These are phyloP conservation scores for Straminergon stramineum DNA, from an alignment of 225 moss, liverwort and hornwort species.

Conservation along the genomic window DNA sequence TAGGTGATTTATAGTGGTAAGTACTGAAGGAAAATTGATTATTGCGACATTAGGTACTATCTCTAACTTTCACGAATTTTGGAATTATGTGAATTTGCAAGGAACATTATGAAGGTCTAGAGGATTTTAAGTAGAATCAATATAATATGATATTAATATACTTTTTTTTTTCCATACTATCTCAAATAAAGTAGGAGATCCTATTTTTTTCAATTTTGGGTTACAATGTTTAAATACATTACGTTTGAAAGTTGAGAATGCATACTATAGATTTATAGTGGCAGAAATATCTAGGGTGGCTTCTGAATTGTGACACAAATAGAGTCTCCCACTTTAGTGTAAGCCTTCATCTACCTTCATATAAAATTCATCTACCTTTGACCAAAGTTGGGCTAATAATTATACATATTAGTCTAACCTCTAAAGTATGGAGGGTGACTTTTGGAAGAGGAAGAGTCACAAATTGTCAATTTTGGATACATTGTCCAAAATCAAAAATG, in stretches of 20 bases:
- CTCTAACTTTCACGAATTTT: background rate
- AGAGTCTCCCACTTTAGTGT: background rate
- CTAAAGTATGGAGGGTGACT: accelerated
- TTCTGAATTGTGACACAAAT: too few species aligned
- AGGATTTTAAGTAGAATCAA: background rate
- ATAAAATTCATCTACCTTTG: background rate
- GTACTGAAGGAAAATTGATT: background rate
- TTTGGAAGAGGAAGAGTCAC: accelerated
- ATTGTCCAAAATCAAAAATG: background rate
- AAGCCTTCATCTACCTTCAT: background rate
- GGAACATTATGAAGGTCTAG: background rate
- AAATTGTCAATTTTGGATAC: background rate
- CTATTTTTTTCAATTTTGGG: background rate
- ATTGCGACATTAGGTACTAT: background rate
- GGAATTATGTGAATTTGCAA: too few species aligned
- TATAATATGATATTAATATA: background rate
- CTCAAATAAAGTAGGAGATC: background rate
- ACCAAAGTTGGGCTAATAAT: background rate
- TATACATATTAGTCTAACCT: background rate
- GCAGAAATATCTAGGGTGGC: background rate
- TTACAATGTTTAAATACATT: background rate
- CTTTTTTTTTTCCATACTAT: background rate
- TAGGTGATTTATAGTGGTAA: too few species aligned
- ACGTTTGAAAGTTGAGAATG: background rate
- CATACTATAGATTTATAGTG: accelerated